phyloP scores from a whole-genome alignment of 768 basidiomycete species.

The Pleurotus citrinopileatus region DNA sequence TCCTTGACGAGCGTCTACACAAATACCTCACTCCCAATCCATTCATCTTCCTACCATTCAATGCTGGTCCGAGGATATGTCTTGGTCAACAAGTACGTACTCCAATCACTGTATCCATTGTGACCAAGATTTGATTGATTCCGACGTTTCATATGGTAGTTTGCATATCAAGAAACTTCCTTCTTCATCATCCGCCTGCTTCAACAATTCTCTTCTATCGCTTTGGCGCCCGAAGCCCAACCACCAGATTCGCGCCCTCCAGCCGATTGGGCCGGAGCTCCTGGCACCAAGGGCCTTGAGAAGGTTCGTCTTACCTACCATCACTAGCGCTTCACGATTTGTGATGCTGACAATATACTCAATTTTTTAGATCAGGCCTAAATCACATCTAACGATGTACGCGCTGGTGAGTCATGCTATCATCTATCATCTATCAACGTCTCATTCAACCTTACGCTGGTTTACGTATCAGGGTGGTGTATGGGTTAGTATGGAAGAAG shows the following conservation, averaged over 20 bases:
- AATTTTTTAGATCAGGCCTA: constrained; percentile 21
- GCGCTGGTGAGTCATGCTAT: constrained; percentile 30
- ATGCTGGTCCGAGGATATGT: constrained; percentile 35
- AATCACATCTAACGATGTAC: constrained; percentile 54
- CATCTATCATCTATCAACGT: neutral
- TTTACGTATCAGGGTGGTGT: neutral
- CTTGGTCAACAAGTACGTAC: constrained; percentile 36
- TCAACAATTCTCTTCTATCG: constrained; percentile 44
- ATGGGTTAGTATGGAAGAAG: constrained; percentile 8
- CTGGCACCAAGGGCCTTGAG: constrained; percentile 36
- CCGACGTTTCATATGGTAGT: constrained; percentile 18
- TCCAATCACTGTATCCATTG: neutral
- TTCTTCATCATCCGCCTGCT: constrained; percentile 54
- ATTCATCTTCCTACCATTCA: constrained; percentile 38
- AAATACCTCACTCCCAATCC: constrained; percentile 45
- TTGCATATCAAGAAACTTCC: constrained; percentile 56
- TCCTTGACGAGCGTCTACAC: constrained; percentile 50
- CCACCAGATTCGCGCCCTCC: constrained; percentile 37
- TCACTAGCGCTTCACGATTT: constrained; percentile 20
- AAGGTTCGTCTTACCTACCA: constrained; percentile 41
- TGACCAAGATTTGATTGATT: neutral
- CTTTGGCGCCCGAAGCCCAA: constrained; percentile 42
- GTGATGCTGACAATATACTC: constrained; percentile 44
- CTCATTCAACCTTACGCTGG: too few species aligned
- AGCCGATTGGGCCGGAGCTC: constrained; percentile 33